Percentiles rank a stretch among this genome's conserved stretches.
Conservation (phyloP, 805 yeast genomes). For the Jamesozyma piceae region DNA sequence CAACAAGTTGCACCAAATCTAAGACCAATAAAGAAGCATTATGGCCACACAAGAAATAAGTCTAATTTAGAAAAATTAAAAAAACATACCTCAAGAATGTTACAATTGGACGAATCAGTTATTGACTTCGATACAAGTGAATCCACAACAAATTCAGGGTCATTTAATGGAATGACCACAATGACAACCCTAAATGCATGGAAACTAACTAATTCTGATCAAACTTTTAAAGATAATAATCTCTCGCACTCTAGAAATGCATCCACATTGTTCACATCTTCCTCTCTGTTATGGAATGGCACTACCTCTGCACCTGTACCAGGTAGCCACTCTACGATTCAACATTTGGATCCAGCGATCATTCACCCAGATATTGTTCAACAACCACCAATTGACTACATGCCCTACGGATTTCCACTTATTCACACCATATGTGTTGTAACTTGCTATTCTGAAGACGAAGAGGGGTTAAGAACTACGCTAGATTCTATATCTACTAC, state of each 20-base stretch:
- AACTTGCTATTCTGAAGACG: slow-evolving; percentile 93
- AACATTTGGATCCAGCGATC: slow-evolving; percentile 46
- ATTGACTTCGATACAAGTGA: slow-evolving; percentile 5
- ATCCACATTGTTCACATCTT: slow-evolving; percentile 6
- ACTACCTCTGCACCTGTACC: slow-evolving; percentile 7
- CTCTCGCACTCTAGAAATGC: slow-evolving; percentile 4
- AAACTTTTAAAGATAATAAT: background rate
- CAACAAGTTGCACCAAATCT: slow-evolving; percentile 41
- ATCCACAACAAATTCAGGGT: background rate
- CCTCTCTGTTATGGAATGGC: slow-evolving; percentile 12
- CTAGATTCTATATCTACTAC: slow-evolving; percentile 91
- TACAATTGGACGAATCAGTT: slow-evolving; percentile 11
- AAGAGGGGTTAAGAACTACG: slow-evolving; percentile 75
- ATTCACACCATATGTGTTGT: slow-evolving; percentile 67
- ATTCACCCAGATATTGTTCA: slow-evolving; percentile 75
- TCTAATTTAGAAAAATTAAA: slow-evolving; percentile 30
- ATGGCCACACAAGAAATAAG: slow-evolving; percentile 20
- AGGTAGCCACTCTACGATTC: slow-evolving; percentile 17
- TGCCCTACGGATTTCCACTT: slow-evolving; percentile 78
- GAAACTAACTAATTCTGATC: slow-evolving; percentile 1
- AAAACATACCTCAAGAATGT: slow-evolving; percentile 31
- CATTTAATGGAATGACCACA: slow-evolving; percentile 34
- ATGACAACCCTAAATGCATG: slow-evolving; percentile 57
- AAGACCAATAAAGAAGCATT: slow-evolving; percentile 38
- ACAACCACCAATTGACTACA: slow-evolving; percentile 83